Conservation (phyloP, 371 early-diverging fungal genomes). For the Actinomortierella wolfii region DNA sequence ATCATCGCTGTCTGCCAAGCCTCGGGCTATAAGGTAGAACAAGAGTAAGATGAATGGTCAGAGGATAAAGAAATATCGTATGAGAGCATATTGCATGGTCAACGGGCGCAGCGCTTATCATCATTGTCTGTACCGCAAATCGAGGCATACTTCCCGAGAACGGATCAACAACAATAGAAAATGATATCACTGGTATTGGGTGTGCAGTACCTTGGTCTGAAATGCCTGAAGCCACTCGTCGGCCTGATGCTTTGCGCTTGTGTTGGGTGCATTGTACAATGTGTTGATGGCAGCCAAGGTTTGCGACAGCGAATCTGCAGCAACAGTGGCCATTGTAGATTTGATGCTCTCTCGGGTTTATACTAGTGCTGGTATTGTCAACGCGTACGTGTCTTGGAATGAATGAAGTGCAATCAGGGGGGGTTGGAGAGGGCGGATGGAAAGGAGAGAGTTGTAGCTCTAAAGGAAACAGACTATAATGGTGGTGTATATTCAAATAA, state of each 20-base stretch:
- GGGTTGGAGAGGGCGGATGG: not conserved
- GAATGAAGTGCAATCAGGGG: not conserved
- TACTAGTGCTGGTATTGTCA: not conserved
- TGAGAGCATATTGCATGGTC: not conserved
- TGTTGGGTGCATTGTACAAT: constrained; percentile 34
- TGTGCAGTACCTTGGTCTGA: constrained; percentile 79
- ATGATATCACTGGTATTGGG: not conserved
- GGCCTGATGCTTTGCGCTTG: constrained; percentile 64
- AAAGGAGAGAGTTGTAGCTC: not conserved
- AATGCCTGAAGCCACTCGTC: constrained; percentile 85
- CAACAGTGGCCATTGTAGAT: constrained; percentile 20
- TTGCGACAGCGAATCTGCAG: constrained; percentile 29
- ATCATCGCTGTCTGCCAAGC: constrained; percentile 88
- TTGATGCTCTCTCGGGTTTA: too few relatives aligned
- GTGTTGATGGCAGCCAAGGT: constrained; percentile 34
- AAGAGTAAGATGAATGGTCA: not conserved
- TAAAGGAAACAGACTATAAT: too few relatives aligned
- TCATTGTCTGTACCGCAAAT: not conserved
- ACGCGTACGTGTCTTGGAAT: not conserved
- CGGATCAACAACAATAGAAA: not conserved
- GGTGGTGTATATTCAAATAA: too few relatives aligned
- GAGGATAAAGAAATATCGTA: not conserved
- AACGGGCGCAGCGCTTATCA: not conserved
- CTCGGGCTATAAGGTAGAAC: constrained; percentile 59
- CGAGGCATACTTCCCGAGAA: too few relatives aligned